Base-by-base conservation (phyloP, 108 stramenopile species). In the Cyclotella cryptica region DNA sequence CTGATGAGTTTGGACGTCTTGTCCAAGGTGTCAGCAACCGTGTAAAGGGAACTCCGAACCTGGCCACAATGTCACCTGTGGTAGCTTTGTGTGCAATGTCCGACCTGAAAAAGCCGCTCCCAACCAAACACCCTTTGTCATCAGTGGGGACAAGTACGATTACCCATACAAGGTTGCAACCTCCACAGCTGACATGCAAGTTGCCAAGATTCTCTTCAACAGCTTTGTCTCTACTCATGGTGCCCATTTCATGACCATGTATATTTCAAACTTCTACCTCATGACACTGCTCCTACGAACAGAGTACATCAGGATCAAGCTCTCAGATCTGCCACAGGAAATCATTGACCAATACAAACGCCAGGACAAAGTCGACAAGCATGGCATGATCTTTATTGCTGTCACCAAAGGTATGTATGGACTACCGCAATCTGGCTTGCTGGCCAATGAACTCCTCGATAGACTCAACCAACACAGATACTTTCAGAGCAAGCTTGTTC, bases 321-420 rank as follows among this genome's bases (percentile, higher is more conserved):
- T n/a, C 24, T 13, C 40, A 19, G 40, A 71, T 11, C 45, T 88
- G 4, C 83, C 86, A 15, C 58, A 70, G 3, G 75, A 66, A 5
- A 64, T 87, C 63, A 68, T 84, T 14, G 53, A 65, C 30, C 28
- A 74, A n/a, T 81, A 84, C 75, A 58, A 84, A 19, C 74, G 81
- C 6, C 9, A 10, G 10, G 21, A 35, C n/a, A 28, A 30, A 13
- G 10, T 8, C 11, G 42, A 26, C 19, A 55, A n/a, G 47, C 39
- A 35, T 39, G 57, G n/a, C 14, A 19, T 45, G 44, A 13, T 55
- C 11, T 55, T 21, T 19, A 22, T 55, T 22, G 54, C 11, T 18
- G 54, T 55, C 8, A 19, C 8, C 17, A 55, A 55, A 19, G 54
- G 45, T 14, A 46, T 46, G 45, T 24, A 40, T 40, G 46, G 84